Percentiles rank a stretch among this genome's conserved stretches.
Conservation (phyloP, 179 eudicot species). For the Pouteria campechiana region DNA sequence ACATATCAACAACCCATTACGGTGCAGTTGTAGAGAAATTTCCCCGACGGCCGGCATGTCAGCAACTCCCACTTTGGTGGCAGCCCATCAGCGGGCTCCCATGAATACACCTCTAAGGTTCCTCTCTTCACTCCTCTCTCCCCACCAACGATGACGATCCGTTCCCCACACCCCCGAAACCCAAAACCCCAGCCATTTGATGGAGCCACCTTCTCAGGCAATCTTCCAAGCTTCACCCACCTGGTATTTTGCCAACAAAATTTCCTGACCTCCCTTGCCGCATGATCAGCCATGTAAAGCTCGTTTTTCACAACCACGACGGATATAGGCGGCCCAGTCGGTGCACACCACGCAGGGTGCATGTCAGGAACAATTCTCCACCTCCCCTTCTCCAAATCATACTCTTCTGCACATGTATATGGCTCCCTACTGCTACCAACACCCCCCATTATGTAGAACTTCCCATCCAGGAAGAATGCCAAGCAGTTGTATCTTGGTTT, state of each 20-base stretch:
- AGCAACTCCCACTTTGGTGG: conserved; percentile 27
- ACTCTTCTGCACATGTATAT: conserved; percentile 31
- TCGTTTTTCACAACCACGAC: conserved; percentile 30
- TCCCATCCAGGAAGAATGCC: conserved; percentile 32
- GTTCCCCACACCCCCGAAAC: conserved; percentile 28
- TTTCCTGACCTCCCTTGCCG: conserved; percentile 11
- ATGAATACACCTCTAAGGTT: conserved; percentile 28
- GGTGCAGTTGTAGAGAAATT: conserved; percentile 37
- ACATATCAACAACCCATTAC: conserved; percentile 35
- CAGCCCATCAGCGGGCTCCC: conserved; percentile 27
- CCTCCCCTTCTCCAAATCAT: conserved; percentile 17
- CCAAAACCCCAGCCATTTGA: conserved; percentile 40
- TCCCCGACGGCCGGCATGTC: conserved; percentile 23
- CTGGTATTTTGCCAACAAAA: conserved; percentile 11
- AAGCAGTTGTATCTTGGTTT: conserved; percentile 34
- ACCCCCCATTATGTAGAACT: conserved; percentile 33
- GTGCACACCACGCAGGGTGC: conserved; percentile 17
- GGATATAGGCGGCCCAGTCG: conserved; percentile 22
- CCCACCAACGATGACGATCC: conserved; percentile 25
- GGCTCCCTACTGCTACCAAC: conserved; percentile 14
- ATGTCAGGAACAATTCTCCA: conserved; percentile 31
- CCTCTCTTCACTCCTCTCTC: conserved; percentile 19
- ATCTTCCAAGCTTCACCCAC: conserved; percentile 24
- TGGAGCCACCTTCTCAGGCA: conserved; percentile 27
- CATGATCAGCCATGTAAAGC: conserved; percentile 34